These are phyloP conservation scores for Nitzschia sp. DNA, from an alignment of 108 stramenopile genomes.

Conservation along the genomic window DNA sequence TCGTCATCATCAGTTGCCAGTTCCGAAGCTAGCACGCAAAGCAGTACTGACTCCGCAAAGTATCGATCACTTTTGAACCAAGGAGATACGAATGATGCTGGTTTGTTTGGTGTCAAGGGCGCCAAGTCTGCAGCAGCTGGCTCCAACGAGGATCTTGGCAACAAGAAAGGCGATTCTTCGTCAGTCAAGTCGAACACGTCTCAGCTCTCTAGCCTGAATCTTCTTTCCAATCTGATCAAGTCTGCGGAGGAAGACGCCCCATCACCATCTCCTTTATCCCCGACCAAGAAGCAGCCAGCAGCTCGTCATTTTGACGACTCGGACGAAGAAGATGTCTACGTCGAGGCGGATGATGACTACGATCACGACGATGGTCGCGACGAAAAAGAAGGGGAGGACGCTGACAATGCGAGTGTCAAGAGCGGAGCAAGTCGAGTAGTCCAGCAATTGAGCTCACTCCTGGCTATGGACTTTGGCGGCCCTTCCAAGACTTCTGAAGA, in stretches of 20 bases:
- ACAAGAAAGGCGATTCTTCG: neutral
- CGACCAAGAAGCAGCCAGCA: neutral
- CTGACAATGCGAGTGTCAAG: neutral
- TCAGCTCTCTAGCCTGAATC: no score
- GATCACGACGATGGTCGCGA: constrained; percentile 3
- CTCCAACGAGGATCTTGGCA: neutral
- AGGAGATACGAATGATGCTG: constrained; percentile 32
- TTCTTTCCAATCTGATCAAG: constrained; percentile 3
- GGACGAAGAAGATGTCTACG: constrained; percentile 17
- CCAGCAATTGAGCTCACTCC: neutral
- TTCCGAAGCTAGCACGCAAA: no score
- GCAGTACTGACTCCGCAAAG: constrained; percentile 27
- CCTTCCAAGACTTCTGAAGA: no score
- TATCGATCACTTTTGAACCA: constrained; percentile 23
- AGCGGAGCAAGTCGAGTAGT: neutral
- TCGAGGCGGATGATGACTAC: constrained; percentile 5
- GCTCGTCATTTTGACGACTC: neutral
- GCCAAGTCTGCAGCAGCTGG: neutral
- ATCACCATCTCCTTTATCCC: neutral
- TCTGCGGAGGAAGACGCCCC: neutral
- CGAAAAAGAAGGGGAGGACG: neutral
- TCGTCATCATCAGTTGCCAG: neutral
- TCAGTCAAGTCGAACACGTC: neutral
- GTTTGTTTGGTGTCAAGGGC: constrained; percentile 12
- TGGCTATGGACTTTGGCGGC: no score